Evolutionary conservation across 108 stramenopile species (phyloP), one percentile per base, ranked within the genome.

Genomic region (Conticribra weissflogii): DNA sequence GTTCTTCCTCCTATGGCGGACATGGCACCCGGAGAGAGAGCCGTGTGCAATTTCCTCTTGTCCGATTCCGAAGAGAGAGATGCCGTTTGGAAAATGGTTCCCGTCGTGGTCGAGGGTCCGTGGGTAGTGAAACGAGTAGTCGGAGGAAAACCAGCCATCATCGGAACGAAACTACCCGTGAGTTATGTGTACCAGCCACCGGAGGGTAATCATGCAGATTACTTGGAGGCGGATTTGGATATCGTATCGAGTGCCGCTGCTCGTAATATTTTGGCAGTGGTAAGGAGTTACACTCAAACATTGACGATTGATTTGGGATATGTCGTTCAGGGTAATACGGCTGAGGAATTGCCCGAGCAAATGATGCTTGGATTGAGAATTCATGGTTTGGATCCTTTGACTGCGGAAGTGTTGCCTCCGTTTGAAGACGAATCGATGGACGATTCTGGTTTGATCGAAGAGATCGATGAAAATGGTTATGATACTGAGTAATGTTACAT

Each of bases 311-410:
- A 95, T 64, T 63, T 95, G 16, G 94, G 90, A 9, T 92, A 88
- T 74, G 89, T 92, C 53, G 66, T 92, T 9, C 90, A 95, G 66
- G 91, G 87, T 5, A 87, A 86, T 52, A 62, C 48, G 5, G 46
- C 41, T 17, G 90, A 92, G 34, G 89, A 95, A 66, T 68, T 95
- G 53, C 94, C 91, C 5, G 94, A 95, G 66, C 88, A 86, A 56
- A 90, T 95, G 86, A 66, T 93, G 81, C 62, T 83, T 17, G 94
- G 88, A n/a, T 53, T 77, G 19, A 81, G 94, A 34, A 51, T 95
- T 21, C 94, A 95, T 60, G 89, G 91, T n/a, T 71, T 95, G 55
- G 94, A 95, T 60, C 94, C 93, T 1, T 50, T 93, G 52, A 88
- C 68, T 2, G 89, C 92, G 1, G 85, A 88, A 8, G 65, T 86